These are phyloP conservation scores for Trichoderma sp. DNA, from an alignment of 2,329 filamentous ascomycete species.

Conservation along the genomic window DNA sequence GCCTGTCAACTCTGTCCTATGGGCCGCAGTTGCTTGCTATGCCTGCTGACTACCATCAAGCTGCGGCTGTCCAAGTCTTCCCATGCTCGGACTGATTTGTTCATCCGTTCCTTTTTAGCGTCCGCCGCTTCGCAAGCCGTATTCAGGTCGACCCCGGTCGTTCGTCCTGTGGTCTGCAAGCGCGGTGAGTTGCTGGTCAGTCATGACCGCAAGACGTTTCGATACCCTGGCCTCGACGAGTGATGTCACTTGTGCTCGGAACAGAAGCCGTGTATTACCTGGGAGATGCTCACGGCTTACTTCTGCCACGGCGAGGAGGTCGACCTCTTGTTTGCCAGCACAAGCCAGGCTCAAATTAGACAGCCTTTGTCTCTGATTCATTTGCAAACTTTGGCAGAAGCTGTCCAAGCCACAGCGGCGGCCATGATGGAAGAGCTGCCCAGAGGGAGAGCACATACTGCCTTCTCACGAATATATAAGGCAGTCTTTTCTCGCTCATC, in stretches of 20 bases:
- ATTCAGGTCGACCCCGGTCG: background rate
- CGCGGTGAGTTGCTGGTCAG: too few species aligned
- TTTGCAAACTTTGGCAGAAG: background rate
- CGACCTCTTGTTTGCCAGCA: background rate
- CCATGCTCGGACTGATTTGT: background rate
- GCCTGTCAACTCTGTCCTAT: background rate
- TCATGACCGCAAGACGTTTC: background rate
- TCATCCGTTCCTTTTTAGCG: background rate
- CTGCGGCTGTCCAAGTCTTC: background rate
- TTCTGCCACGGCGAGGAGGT: background rate
- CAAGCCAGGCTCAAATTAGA: background rate
- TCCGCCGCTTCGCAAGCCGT: background rate
- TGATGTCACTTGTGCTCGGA: constrained; percentile 4
- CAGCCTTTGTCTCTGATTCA: background rate
- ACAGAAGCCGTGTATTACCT: constrained; percentile 6
- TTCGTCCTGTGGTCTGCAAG: background rate
- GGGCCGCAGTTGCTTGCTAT: background rate
- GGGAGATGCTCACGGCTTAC: background rate
- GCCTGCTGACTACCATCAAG: background rate
- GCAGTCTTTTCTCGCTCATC: background rate
- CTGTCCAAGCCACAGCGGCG: background rate
- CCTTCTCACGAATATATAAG: constrained; percentile 6
- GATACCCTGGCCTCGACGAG: background rate
- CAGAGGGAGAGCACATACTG: background rate
- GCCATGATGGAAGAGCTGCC: background rate